These are phyloP conservation scores for Lignosus rhinocerotis DNA, from an alignment of 1,284 basidiomycete species.

Conservation along the genomic window DNA sequence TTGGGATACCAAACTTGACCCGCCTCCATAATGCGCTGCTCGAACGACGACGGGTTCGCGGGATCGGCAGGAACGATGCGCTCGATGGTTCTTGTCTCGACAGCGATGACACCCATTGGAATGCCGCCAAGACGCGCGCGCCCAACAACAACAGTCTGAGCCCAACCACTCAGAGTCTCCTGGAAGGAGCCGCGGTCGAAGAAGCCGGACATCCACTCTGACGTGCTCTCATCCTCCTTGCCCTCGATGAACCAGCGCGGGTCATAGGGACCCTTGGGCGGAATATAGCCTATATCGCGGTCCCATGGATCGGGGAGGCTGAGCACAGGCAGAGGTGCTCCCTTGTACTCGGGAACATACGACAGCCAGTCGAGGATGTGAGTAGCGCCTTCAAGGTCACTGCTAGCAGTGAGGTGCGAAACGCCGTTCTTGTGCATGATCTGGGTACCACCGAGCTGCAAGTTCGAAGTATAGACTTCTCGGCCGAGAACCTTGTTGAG, in stretches of 20 bases:
- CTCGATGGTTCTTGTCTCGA: conserved; percentile 97
- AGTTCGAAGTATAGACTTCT: conserved; percentile 98
- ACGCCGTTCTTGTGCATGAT: conserved; percentile 99
- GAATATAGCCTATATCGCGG: conserved; percentile 87
- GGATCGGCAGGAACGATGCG: conserved; percentile 97
- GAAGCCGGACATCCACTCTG: conserved; percentile 85
- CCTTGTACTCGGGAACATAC: conserved; percentile 85
- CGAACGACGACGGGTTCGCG: conserved; percentile 97
- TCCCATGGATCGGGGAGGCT: conserved; percentile 84
- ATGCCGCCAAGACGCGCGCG: conserved; percentile 96
- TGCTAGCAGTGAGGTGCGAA: conserved; percentile 92
- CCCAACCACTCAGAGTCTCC: conserved; percentile 95
- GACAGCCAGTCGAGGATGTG: conserved; percentile 96
- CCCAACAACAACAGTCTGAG: conserved; percentile 97
- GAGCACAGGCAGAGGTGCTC: conserved; percentile 76
- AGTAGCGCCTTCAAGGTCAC: conserved; percentile 92
- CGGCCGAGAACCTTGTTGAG: conserved; percentile 99
- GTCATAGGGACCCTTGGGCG: conserved; percentile 95
- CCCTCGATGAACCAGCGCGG: conserved; percentile 98
- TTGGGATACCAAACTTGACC: conserved; percentile 99
- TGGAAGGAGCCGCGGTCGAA: conserved; percentile 98
- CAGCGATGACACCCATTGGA: conserved; percentile 97
- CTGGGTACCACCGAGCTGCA: conserved; percentile 98
- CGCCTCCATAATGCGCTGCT: conserved; percentile 98
- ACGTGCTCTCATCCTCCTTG: conserved; percentile 81